Evolutionary conservation across 2,329 filamentous ascomycete species (phyloP).

Genomic region (Pleoardoris graminearum): DNA sequence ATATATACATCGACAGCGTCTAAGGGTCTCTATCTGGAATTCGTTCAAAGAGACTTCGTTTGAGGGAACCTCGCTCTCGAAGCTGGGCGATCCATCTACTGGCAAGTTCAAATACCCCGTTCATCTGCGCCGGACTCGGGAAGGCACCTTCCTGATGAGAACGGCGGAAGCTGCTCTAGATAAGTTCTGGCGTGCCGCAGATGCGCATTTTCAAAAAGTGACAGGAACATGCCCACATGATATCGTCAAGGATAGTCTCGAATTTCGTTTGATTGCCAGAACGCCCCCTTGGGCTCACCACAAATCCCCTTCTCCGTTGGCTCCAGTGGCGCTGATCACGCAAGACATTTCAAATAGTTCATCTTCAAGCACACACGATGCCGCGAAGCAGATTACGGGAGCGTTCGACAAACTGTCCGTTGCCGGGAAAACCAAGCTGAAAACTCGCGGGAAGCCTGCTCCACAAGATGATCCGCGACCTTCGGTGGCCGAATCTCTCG

Average conservation of each 20-base stretch:
- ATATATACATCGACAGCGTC: background rate
- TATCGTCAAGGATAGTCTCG: background rate
- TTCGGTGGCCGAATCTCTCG: background rate
- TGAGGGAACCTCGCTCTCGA: conserved; percentile 62
- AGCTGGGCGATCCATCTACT: conserved; percentile 37
- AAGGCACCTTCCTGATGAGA: background rate
- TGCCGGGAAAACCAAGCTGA: conserved; percentile 6
- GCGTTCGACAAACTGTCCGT: conserved; percentile 11
- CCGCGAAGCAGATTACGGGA: conserved; percentile 16
- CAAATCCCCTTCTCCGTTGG: background rate
- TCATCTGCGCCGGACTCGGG: background rate
- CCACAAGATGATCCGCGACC: background rate
- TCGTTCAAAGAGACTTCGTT: background rate
- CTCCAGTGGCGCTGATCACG: too few species aligned
- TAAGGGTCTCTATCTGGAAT: background rate
- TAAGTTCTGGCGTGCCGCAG: background rate
- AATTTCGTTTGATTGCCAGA: background rate
- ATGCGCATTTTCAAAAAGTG: background rate
- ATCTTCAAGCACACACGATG: conserved; percentile 15
- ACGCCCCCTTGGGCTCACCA: background rate
- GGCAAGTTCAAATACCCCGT: background rate
- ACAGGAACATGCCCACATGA: background rate
- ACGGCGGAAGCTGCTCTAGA: background rate
- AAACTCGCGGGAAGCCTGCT: conserved; percentile 7
- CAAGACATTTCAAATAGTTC: too few species aligned